Percentiles rank a stretch among this genome's conserved stretches.
These are phyloP conservation scores for Blastobotrys serpentis DNA, from an alignment of 1,139 yeast species.

Conservation along the genomic window DNA sequence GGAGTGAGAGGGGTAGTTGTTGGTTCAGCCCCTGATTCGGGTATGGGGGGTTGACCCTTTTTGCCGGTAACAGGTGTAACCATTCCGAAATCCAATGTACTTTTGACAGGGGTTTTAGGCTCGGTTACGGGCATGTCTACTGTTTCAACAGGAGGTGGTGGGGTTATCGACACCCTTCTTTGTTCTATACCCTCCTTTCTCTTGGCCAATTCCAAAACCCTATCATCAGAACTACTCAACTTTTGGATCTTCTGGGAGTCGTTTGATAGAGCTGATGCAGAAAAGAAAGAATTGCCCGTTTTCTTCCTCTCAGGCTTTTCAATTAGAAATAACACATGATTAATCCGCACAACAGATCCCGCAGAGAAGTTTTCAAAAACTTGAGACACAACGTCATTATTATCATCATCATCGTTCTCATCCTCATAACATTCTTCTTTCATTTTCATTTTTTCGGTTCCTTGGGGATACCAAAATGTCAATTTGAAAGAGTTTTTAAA, in stretches of 20 bases:
- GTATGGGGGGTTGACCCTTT: background rate
- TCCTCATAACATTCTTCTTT: too few relatives aligned
- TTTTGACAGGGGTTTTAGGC: background rate
- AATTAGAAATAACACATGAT: background rate
- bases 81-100: background rate
- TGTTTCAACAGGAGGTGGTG: background rate
- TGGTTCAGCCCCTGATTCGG: too few relatives aligned
- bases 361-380: conserved; percentile 5
- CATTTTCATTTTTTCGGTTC: too few relatives aligned
- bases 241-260: background rate
- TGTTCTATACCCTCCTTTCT: background rate
- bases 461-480: background rate
- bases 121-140: background rate
- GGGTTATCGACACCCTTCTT: background rate
- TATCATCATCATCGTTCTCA: background rate
- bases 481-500: background rate
- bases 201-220: background rate
- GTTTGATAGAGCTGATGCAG: conserved; percentile 1
- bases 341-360: background rate
- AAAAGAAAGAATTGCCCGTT: background rate
- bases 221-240: background rate
- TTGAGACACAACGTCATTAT: background rate
- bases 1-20: too few relatives aligned
- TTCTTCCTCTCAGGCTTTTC: conserved; percentile 1
- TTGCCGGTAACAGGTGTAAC: conserved; percentile 2